These are phyloP conservation scores for Nitzschia sp. DNA, from an alignment of 108 stramenopile species.

Conservation along the genomic window DNA sequence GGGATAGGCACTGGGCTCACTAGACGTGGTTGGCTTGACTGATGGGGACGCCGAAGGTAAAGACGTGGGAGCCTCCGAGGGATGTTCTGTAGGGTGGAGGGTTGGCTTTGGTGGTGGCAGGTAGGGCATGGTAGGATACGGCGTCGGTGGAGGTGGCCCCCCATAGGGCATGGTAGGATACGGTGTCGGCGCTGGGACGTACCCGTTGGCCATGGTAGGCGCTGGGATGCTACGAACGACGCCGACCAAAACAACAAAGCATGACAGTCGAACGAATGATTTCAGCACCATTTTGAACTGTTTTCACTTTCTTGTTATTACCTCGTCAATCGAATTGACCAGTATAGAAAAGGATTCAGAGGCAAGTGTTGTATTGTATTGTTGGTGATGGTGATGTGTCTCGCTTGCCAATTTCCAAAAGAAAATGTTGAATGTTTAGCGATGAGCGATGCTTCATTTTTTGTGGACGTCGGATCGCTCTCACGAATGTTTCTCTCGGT, in stretches of 20 bases:
- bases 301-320: no score
- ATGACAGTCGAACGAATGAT: no score
- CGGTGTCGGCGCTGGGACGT: not conserved
- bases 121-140: not conserved
- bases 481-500: no score
- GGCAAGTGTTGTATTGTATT: no score
- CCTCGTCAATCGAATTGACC: no score
- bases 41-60: not conserved
- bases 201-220: not conserved
- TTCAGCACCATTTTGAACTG: no score
- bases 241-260: slow-evolving; percentile 1
- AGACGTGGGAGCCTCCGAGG: not conserved
- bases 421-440: no score
- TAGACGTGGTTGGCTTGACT: not conserved
- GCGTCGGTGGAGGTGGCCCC: not conserved
- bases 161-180: not conserved
- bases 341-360: no score
- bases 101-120: not conserved
- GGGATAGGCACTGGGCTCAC: not conserved
- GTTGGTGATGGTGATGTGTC: no score
- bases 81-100: not conserved
- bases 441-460: no score
- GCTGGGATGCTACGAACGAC: not conserved
- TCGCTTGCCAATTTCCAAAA: no score
- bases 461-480: no score